phyloP scores from a whole-genome alignment of 768 basidiomycete genomes.

The Russula olivacea region DNA sequence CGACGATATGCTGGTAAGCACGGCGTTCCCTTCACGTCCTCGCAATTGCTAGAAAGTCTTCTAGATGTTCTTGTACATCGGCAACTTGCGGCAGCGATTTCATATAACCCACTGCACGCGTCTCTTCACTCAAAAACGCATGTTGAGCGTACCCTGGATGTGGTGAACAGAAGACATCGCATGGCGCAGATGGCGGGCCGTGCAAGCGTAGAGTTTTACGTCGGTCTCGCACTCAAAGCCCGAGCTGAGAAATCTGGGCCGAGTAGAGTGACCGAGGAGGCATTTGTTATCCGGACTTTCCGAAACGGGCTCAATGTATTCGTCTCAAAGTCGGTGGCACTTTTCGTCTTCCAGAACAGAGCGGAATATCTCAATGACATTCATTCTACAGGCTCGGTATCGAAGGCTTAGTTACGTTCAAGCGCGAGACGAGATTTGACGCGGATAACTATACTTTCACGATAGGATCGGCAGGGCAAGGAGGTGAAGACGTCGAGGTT shows the following conservation, averaged over 20 bases:
- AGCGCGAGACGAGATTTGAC: slow-evolving; percentile 83
- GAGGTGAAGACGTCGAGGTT: slow-evolving; percentile 48
- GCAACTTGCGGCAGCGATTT: slow-evolving; percentile 87
- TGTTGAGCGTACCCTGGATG: slow-evolving; percentile 79
- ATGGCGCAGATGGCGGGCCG: slow-evolving; percentile 98
- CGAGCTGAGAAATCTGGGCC: slow-evolving; percentile 43
- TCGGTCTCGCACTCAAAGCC: slow-evolving; percentile 83
- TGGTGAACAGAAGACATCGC: slow-evolving; percentile 87
- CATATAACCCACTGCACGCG: slow-evolving; percentile 74
- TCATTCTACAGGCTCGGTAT: slow-evolving; percentile 65
- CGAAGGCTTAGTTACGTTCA: slow-evolving; percentile 93
- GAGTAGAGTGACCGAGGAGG: slow-evolving; percentile 61
- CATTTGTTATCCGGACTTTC: slow-evolving; percentile 91
- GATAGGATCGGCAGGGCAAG: slow-evolving; percentile 42
- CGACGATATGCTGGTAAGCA: slow-evolving; percentile 83
- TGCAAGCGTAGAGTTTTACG: slow-evolving; percentile 96
- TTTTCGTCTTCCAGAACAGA: background rate
- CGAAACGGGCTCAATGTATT: slow-evolving; percentile 96
- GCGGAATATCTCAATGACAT: background rate
- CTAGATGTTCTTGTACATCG: slow-evolving; percentile 90
- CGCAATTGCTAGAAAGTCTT: background rate
- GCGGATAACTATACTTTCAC: slow-evolving; percentile 84
- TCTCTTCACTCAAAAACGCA: slow-evolving; percentile 83
- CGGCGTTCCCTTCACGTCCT: background rate
- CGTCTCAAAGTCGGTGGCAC: slow-evolving; percentile 70